These are phyloP conservation scores for Favolaschia claudopus DNA, from an alignment of 768 basidiomycete genomes.

Conservation along the genomic window DNA sequence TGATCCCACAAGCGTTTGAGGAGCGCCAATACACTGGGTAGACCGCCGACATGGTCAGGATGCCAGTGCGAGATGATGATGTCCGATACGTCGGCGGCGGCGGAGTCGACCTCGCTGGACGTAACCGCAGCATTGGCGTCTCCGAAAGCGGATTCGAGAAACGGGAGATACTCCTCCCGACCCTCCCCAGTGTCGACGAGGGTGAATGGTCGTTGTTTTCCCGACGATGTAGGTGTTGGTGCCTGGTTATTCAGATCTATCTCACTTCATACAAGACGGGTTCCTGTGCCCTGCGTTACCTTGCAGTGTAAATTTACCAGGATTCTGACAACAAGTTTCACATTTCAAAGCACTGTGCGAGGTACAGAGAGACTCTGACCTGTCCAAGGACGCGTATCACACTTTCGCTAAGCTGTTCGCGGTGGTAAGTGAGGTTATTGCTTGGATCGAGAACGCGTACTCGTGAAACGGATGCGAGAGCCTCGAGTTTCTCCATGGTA, in stretches of 20 bases:
- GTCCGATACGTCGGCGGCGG: constrained; percentile 75
- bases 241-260: constrained; percentile 59
- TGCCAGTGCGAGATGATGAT: constrained; percentile 95
- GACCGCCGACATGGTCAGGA: constrained; percentile 82
- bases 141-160: constrained; percentile 69
- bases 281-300: no score
- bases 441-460: constrained; percentile 46
- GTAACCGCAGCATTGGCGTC: constrained; percentile 39
- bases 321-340: constrained; percentile 61
- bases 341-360: neutral
- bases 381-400: constrained; percentile 79
- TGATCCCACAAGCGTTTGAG: constrained; percentile 70
- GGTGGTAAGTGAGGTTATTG: constrained; percentile 3
- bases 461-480: constrained; percentile 59
- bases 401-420: constrained; percentile 66
- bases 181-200: constrained; percentile 90
- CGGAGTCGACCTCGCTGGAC: constrained; percentile 39
- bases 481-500: constrained; percentile 64
- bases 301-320: constrained; percentile 88
- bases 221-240: constrained; percentile 93
- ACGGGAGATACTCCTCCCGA: constrained; percentile 66
- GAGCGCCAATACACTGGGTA: constrained; percentile 72
- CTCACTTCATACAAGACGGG: no score
- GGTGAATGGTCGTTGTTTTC: constrained; percentile 68
- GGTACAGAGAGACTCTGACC: constrained; percentile 52